phyloP scores from a whole-genome alignment of 108 stramenopile genomes.

The Seminavis robusta region DNA sequence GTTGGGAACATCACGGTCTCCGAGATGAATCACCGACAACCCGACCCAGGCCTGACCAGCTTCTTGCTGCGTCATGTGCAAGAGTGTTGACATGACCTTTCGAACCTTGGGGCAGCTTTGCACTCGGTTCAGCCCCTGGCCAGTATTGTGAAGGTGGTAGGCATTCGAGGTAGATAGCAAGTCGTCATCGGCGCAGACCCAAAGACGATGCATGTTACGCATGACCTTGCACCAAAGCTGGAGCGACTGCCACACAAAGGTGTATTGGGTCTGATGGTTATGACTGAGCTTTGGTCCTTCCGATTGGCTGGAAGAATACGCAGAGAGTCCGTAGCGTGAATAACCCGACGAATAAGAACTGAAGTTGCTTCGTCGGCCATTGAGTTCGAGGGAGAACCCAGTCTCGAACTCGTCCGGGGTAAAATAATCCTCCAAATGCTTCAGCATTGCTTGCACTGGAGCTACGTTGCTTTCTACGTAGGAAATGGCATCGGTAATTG shows the following conservation, averaged over 20 bases:
- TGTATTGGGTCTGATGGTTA: constrained; percentile 75
- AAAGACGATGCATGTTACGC: constrained; percentile 67
- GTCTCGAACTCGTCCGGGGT: constrained; percentile 32
- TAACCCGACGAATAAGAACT: constrained; percentile 13
- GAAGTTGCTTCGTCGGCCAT: constrained; percentile 5
- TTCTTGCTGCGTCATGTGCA: constrained; percentile 52
- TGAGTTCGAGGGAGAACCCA: constrained; percentile 30
- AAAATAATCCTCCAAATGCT: constrained; percentile 59
- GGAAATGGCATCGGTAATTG: constrained; percentile 68
- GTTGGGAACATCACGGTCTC: constrained; percentile 87
- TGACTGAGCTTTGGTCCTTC: constrained; percentile 75
- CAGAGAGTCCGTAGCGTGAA: constrained; percentile 36
- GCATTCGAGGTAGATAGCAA: constrained; percentile 38
- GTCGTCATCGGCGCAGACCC: constrained; percentile 70
- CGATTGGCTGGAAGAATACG: constrained; percentile 21
- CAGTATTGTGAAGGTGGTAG: constrained; percentile 79
- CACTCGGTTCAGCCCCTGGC: constrained; percentile 83
- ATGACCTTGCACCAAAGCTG: constrained; percentile 75
- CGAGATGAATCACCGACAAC: constrained; percentile 80
- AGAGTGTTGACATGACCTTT: constrained; percentile 61
- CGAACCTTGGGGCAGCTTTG: constrained; percentile 68
- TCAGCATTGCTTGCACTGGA: constrained; percentile 66
- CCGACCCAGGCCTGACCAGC: constrained; percentile 76
- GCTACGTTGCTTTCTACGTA: constrained; percentile 57
- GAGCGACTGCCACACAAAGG: constrained; percentile 76